Base-by-base conservation (phyloP, 257 asterid species). In the Vinca minor region DNA sequence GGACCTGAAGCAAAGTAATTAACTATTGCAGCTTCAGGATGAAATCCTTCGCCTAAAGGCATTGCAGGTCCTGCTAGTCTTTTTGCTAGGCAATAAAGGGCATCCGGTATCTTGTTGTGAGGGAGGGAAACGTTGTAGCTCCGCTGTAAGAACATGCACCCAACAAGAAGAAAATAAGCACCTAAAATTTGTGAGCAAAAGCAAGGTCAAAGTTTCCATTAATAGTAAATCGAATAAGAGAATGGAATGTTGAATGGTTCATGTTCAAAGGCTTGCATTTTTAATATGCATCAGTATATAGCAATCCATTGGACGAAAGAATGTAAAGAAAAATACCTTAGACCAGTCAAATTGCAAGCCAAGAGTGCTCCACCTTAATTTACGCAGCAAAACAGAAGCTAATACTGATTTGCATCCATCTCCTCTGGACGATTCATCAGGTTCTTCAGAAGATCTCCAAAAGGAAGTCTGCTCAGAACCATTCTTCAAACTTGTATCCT, bases 291-390 rank as follows among this genome's bases (percentile, higher is more conserved):
- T 25, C 56, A 34, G 23, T 17, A 10, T 11, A 56, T 25, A 31
- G 34, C 21, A 68, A 75, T 64, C 47, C 65, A 75, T 7, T 61
- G 64, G 70, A 68, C 54, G 67, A 68, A 53, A 72, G 85, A 80
- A 77, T 76, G 73, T 55, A 49, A 81, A 81, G 69, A 73, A 82
- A 81, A 75, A 74, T 83, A 91, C 98, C 98, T 92, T 92, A 68
- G 98, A 89, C 98, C 98, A 92, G 79, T 87, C 96, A 81, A 92
- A 92, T 76, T 92, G 98, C 89, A 89, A 80, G 82, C 96, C 98
- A 82, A 92, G 96, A 52, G 98, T 89, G 81, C 95, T 87, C 98
- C 98, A 92, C 80, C 96, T 78, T 79, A 92, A 80, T 89, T 92
- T 92, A 68, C 98, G 96, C 83, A 92, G 86, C 95, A 92, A 85